Evolutionary conservation across 1,139 yeast genomes (phyloP).

Genomic region (Zygosaccharomyces pseudobailii): DNA sequence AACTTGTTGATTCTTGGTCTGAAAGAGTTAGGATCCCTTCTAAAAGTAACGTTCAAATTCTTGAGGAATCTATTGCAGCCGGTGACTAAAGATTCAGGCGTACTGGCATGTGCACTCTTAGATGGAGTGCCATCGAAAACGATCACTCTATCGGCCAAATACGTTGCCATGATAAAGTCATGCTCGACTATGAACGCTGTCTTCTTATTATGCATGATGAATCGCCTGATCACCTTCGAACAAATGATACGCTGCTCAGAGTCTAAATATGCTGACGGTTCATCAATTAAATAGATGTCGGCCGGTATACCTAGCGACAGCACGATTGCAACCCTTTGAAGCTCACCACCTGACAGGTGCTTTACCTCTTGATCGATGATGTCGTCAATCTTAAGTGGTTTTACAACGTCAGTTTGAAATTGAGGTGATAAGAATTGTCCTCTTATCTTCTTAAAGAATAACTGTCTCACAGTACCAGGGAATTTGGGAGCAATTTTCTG

Average conservation of each 20-base stretch:
- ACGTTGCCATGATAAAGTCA: conserved; percentile 99
- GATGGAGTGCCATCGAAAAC: conserved; percentile 97
- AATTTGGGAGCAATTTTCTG: conserved; percentile 98
- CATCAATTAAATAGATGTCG: conserved; percentile 93
- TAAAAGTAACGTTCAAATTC: conserved; percentile 94
- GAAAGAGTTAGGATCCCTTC: conserved; percentile 97
- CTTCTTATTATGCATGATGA: conserved; percentile 91
- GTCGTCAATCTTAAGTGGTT: conserved; percentile 89
- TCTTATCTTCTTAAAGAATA: conserved; percentile 93
- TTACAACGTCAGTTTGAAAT: conserved; percentile 95
- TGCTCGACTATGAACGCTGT: conserved; percentile 98
- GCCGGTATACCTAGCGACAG: conserved; percentile 92
- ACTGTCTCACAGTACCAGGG: conserved; percentile 96
- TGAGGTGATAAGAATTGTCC: conserved; percentile 93
- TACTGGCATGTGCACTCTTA: conserved; percentile 69
- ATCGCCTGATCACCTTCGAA: conserved; percentile 96
- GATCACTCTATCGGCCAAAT: conserved; percentile 96
- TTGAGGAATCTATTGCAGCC: conserved; percentile 97
- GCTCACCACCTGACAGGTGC: conserved; percentile 97
- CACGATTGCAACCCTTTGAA: conserved; percentile 98
- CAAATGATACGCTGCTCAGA: conserved; percentile 99
- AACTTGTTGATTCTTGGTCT: conserved; percentile 97
- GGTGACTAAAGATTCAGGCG: conserved; percentile 88
- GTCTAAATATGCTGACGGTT: conserved; percentile 97
- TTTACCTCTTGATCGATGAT: conserved; percentile 97